Conservation (phyloP, 139 green algal genomes). For the Pseudopediastrum boryanum region DNA sequence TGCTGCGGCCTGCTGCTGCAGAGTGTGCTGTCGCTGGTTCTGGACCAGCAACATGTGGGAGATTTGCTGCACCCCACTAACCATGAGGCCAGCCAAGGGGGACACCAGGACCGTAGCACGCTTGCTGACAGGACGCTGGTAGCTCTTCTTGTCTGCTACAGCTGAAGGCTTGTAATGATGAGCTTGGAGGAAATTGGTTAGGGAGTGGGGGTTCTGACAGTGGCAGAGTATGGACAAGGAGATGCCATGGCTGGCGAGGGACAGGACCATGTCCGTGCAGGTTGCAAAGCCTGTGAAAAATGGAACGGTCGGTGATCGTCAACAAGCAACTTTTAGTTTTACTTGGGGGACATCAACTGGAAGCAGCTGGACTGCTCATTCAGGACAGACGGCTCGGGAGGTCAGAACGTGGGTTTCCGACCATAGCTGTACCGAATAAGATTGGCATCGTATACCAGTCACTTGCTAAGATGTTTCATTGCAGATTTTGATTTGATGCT, state of each 20-base stretch:
- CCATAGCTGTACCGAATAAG: neutral
- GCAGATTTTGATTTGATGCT: neutral
- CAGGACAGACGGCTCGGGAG: neutral
- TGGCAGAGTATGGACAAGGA: conserved; percentile 25
- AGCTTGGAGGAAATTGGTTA: neutral
- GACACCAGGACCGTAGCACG: neutral
- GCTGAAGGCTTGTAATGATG: neutral
- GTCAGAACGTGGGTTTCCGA: neutral
- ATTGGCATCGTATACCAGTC: neutral
- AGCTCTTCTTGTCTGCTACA: conserved; percentile 16
- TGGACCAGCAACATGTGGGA: conserved; percentile 19
- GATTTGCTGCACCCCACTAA: neutral
- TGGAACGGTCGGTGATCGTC: too few relatives aligned
- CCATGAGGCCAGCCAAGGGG: neutral
- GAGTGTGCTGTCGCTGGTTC: neutral
- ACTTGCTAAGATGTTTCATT: neutral
- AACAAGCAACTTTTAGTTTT: too few relatives aligned
- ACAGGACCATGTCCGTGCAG: conserved; percentile 21
- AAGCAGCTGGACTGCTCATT: neutral
- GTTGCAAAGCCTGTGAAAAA: conserved; percentile 6
- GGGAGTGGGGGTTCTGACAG: too few relatives aligned
- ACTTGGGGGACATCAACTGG: too few relatives aligned
- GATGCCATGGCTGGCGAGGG: conserved; percentile 4
- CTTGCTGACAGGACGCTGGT: conserved; percentile 3
- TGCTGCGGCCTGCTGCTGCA: conserved; percentile 22